Evolutionary conservation across 768 basidiomycete species (phyloP), one percentile per base, ranked within the genome.

Genomic region (Rhodosporidiobolus odoratus): DNA sequence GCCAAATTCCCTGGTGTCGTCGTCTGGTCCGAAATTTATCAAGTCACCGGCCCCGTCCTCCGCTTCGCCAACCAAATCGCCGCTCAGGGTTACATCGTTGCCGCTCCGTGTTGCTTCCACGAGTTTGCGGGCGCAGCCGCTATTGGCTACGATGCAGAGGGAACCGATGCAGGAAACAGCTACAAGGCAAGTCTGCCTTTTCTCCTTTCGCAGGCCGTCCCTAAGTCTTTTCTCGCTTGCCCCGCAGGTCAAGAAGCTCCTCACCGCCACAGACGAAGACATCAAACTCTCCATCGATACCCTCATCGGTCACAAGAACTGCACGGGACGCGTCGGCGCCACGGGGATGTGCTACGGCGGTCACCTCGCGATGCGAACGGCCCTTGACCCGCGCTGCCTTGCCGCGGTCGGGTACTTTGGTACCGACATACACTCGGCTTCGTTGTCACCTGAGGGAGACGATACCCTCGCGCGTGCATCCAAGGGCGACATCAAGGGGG

Each of bases 391-490:
- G 9, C 86, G 94, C 41, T 85, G 96, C 32, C 82, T 91, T 5
- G 83, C 94, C 1, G 84, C 90, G 0, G 90, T 95, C 50, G 96
- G 93, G 81, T 97, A 91, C 82, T 98, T 97, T 77, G 92, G 90
- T 3, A 98, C 95, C 23, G 81, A 81, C 60, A 80, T 98, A 56
- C 95, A 98, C 79, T 83, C 83, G 58, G 90, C 90, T 1, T 87
- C 91, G 30, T 93, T 94, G 9, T 88, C 87, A 77, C 89, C 90
- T 12, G 87, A 88, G 76, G 79, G 79, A 2, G 94, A 95, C 76
- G 86, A 98, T 79, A 86, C 91, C 5, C 86, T 97, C 56, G 80
- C 81, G 53, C 85, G 85, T 65, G 90, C 91, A 57, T 82, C 81
- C 54, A 86, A 85, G 3, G 92, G 94, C 3, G 89, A 91, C 66